Evolutionary conservation across 2,329 filamentous ascomycete genomes (phyloP), one percentile per base, ranked within the genome.

Genomic region (Zalaria sp.): DNA sequence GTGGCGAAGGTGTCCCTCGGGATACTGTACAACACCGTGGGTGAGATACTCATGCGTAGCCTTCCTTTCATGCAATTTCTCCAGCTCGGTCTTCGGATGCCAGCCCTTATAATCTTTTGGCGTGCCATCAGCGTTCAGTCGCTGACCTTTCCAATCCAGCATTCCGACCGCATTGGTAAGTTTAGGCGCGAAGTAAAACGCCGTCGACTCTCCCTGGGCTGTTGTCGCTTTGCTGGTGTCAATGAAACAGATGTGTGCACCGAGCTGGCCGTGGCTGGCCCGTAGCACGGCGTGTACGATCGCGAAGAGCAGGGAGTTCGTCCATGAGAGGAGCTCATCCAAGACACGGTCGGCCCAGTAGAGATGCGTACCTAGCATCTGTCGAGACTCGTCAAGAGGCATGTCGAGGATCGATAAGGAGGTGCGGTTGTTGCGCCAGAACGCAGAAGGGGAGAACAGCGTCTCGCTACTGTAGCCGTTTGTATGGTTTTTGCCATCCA

Each of bases 41-140:
- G 37, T 32, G 4, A 43, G 18, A 4, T 27, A 37, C n/a, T 43
- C 41, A 11, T 43, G 41, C 10, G 34, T 43, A 7, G 27, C 27
- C 25, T 39, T 43, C 4, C 37, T 38, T 3, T 11, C n/a, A 28
- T 39, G 32, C 6, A 43, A 38, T 10, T 27, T 4, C 4, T 27
- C 40, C 37, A 29, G 25, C 37, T 25, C n/a, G 25, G 9, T 35
- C 10, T 10, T 2, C 4, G 25, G 18, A 5, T 3, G 3, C 37
- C 41, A 37, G 3, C 35, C 31, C n/a, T 39, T 18, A 18, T 18
- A 18, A 18, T 18, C 18, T 18, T 18, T 18, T 18, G 18, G 18
- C 18, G 18, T 18, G 18, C 18, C 18, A 18, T 18, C 18, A 18
- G 18, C 18, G 18, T 18, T 18, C 18, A 18, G 18, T 18, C 18